Base-by-base conservation (phyloP, 2,329 filamentous ascomycete species). In the Penicillium sp. region DNA sequence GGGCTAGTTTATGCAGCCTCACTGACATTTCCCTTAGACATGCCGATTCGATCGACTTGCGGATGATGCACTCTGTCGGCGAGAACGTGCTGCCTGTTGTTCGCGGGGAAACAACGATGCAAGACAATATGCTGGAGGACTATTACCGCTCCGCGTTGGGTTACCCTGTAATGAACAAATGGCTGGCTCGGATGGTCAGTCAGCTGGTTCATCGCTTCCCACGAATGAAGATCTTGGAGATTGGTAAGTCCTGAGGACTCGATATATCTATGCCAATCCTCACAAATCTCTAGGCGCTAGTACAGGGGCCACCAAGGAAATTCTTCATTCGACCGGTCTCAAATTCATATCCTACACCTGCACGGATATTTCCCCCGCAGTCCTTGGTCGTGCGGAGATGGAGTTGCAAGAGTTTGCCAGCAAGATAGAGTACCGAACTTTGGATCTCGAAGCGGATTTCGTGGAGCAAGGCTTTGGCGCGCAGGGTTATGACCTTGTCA, bases 351-450 rank as follows among this genome's bases (percentile, higher is more conserved):
- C 50, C 1, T 75, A 74, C 49, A 69, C 65, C 0, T 76, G 59
- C 52, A 75, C 73, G 0, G 72, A 75, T 41, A 63, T 73, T 8
- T 71, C 67, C 0, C 32, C 56, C 1, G 66, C 60, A 4, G 73
- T 72, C 54, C 72, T 75, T 34, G 59, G 62, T 13, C 51, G 56
- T 3, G 67, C 66, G 0, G 35, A 45, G 11, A 53, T 58, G 16
- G 33, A 36, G 1, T 67, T 71, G 18, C 17, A 37, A 0, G 31
- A 34, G 0, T 51, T 51, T 27, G 29, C 18, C 1, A 35, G 53
- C 7, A 48, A 51, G 7, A 55, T 72, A 41, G 36, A 36, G 4
- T 71, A 58, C 39, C 50, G 54, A 17, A 41, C 45, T 59, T 39
- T 62, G 0, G 53, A 71, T 36, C 44, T 68, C 13, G 58, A 63